Conservation (phyloP, 2,329 filamentous ascomycete genomes). For the Colletotrichum tropicicola region DNA sequence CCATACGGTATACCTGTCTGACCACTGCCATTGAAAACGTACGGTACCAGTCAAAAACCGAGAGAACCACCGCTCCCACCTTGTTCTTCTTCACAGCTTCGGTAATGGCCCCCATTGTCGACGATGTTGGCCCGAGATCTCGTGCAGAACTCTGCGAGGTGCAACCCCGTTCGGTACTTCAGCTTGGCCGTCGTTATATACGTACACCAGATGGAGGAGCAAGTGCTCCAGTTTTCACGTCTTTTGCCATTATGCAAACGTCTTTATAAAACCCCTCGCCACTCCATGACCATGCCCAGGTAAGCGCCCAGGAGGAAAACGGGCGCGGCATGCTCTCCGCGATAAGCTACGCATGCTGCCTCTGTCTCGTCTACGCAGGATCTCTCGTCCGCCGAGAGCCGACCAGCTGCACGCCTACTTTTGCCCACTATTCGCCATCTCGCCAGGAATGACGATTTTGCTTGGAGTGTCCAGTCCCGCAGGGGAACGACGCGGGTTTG, state of each 20-base stretch:
- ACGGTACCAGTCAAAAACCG: conserved; percentile 42
- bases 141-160: neutral
- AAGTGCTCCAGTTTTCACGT: too few relatives aligned
- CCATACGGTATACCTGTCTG: neutral
- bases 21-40: conserved; percentile 4
- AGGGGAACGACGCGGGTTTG: conserved; percentile 7
- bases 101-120: conserved; percentile 21
- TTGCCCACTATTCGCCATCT: conserved; percentile 24
- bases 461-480: neutral
- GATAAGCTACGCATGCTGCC: neutral
- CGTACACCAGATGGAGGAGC: neutral
- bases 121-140: neutral
- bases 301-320: neutral
- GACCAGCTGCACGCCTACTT: neutral
- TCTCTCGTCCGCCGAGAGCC: conserved; percentile 9
- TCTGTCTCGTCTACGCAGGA: neutral
- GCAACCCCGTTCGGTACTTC: neutral
- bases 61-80: conserved; percentile 36
- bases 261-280: neutral
- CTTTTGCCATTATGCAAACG: neutral
- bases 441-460: conserved; percentile 22
- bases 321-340: neutral
- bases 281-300: neutral
- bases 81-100: conserved; percentile 32
- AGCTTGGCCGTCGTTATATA: conserved; percentile 13